Evolutionary conservation across 257 asterid genomes (phyloP), one percentile per base, ranked within the genome.

Genomic region (Nicotiana otophora): DNA sequence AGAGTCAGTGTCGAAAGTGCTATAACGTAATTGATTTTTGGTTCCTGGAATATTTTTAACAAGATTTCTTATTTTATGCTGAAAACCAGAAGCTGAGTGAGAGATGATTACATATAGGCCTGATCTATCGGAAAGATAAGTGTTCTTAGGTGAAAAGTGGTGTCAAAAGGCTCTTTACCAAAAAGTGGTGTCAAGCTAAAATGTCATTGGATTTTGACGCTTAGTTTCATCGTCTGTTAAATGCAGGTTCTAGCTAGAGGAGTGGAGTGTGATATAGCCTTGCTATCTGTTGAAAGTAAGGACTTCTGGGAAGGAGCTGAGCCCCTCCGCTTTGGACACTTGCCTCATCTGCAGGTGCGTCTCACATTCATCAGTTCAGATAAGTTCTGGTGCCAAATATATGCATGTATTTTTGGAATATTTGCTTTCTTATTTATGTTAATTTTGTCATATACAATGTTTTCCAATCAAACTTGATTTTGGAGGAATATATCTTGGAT

Each of bases 231-330:
- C 16, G 51, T 28, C 46, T 75, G 53, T 51, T 51, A 60, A 48
- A 75, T 75, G 80, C 89, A 94, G 98, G 97, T 94, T 80, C 89
- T 94, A 72, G 97, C 98, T 26, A 90, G 93, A 89, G 98, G 97
- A 48, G 87, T 94, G 81, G 98, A 94, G 84, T 94, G 98, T 84
- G 98, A 94, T 84, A 91, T 93, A 89, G 98, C 98, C 85, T 89
- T 94, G 83, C 94, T 94, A 82, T 89, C 93, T 17, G 97, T 94
- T 70, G 98, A 94, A 85, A 91, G 89, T 83, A 81, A 90, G 85
- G 95, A 92, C 61, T 94, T 94, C 81, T 94, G 98, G 98, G 86
- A 91, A 87, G 97, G 96, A 89, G 89, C 91, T 51, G 96, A 94
- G 76, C 95, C 98, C 69, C 97, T 94, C 80, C 86, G 78, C 26